Evolutionary conservation across 2,329 filamentous ascomycete genomes (phyloP).

Genomic region (Epichloe gansuensis): DNA sequence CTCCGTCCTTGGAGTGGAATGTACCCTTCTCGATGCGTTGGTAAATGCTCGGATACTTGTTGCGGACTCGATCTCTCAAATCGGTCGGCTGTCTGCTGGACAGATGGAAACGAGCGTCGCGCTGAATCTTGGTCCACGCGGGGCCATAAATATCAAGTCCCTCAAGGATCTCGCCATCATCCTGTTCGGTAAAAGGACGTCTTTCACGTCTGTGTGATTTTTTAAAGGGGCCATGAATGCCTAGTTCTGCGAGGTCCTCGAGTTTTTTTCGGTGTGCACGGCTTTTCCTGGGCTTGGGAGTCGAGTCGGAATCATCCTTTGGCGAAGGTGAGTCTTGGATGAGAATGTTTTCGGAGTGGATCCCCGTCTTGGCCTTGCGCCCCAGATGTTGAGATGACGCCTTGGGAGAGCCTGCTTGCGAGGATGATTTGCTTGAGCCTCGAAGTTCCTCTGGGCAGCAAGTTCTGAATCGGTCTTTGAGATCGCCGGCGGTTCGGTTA

Average conservation of each 20-base stretch:
- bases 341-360: slow-evolving; percentile 44
- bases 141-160: slow-evolving; percentile 48
- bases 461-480: slow-evolving; percentile 54
- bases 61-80: slow-evolving; percentile 48
- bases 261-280: slow-evolving; percentile 42
- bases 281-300: slow-evolving; percentile 33
- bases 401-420: slow-evolving; percentile 13
- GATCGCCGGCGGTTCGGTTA: slow-evolving; percentile 45
- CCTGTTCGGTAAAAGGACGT: slow-evolving; percentile 47
- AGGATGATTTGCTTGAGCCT: slow-evolving; percentile 21
- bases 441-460: slow-evolving; percentile 51
- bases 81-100: slow-evolving; percentile 48
- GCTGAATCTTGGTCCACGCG: slow-evolving; percentile 53
- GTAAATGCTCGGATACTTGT: slow-evolving; percentile 49
- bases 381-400: slow-evolving; percentile 15
- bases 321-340: slow-evolving; percentile 25
- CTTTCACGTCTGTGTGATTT: slow-evolving; percentile 48
- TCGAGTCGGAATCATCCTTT: slow-evolving; percentile 22
- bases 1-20: slow-evolving; percentile 31
- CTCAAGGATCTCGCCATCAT: slow-evolving; percentile 48
- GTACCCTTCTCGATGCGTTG: slow-evolving; percentile 42
- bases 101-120: slow-evolving; percentile 45
- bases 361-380: slow-evolving; percentile 31
- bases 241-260: slow-evolving; percentile 42
- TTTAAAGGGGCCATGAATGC: slow-evolving; percentile 49